Conservation (phyloP, 2,329 filamentous ascomycete species). For the Colletotrichum echinochloae region DNA sequence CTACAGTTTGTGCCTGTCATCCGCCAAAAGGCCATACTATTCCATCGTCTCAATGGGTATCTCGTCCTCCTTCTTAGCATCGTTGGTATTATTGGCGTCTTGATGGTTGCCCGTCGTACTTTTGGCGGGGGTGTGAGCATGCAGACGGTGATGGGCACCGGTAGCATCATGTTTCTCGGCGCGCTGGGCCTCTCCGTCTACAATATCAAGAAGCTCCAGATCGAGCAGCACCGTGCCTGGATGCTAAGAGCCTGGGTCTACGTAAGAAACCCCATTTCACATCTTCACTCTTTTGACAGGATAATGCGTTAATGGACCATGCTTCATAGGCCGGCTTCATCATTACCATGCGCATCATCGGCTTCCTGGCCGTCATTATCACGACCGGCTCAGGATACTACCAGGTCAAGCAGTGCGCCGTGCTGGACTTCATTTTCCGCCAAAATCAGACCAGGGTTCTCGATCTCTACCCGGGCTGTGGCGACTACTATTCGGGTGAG, state of each 20-base stretch:
- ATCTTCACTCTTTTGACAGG: background rate
- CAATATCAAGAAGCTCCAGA: constrained; percentile 70
- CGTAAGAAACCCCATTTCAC: constrained; percentile 45
- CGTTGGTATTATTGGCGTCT: constrained; percentile 58
- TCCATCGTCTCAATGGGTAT: constrained; percentile 74
- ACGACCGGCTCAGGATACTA: constrained; percentile 47
- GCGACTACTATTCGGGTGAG: constrained; percentile 50
- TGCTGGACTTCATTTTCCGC: constrained; percentile 56
- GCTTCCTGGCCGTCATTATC: constrained; percentile 54
- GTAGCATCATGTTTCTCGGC: constrained; percentile 58
- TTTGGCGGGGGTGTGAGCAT: constrained; percentile 67
- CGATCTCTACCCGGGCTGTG: constrained; percentile 58
- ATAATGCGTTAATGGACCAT: background rate
- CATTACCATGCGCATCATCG: constrained; percentile 61
- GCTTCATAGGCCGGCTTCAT: constrained; percentile 56
- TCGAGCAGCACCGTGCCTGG: constrained; percentile 74
- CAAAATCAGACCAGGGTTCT: constrained; percentile 44
- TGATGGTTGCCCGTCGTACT: constrained; percentile 64
- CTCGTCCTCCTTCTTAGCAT: constrained; percentile 61
- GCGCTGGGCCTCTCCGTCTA: constrained; percentile 61
- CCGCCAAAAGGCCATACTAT: constrained; percentile 59
- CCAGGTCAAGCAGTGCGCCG: constrained; percentile 58
- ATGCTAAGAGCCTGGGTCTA: constrained; percentile 69
- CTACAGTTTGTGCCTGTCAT: constrained; percentile 63
- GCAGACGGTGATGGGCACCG: constrained; percentile 57